phyloP scores from a whole-genome alignment of 805 yeast genomes.

The Kodamaea kaohsiungensis region DNA sequence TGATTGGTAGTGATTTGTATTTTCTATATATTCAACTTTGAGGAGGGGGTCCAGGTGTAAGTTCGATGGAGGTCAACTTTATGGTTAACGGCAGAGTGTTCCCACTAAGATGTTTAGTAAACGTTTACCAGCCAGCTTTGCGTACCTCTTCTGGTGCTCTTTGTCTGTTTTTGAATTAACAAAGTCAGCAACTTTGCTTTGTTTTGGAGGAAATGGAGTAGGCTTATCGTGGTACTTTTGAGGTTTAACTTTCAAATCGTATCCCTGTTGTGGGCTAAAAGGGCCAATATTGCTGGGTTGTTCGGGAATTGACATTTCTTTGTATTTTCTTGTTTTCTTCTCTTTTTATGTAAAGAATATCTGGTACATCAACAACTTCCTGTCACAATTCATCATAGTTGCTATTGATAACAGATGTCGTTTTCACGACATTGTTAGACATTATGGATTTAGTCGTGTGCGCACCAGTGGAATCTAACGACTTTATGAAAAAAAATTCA shows the following conservation, averaged over 20 bases:
- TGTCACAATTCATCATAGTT: background rate
- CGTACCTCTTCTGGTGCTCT: slow-evolving; percentile 35
- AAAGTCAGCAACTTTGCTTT: slow-evolving; percentile 28
- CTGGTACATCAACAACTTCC: background rate
- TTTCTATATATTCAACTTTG: background rate
- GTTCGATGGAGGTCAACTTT: background rate
- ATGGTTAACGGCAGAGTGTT: background rate
- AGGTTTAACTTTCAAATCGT: slow-evolving; percentile 29
- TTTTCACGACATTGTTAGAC: background rate
- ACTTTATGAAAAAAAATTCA: slow-evolving; percentile 4
- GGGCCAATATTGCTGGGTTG: slow-evolving; percentile 29
- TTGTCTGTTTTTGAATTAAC: slow-evolving; percentile 26
- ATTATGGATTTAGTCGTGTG: background rate
- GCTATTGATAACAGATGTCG: background rate
- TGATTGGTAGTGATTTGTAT: background rate
- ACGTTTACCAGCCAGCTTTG: slow-evolving; percentile 21
- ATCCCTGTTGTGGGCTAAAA: slow-evolving; percentile 33
- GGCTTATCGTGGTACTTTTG: slow-evolving; percentile 35
- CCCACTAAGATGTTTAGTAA: slow-evolving; percentile 9
- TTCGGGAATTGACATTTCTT: slow-evolving; percentile 26
- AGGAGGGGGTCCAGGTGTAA: background rate
- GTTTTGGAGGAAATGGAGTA: slow-evolving; percentile 28
- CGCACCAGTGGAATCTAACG: background rate
- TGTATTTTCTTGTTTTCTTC: background rate
- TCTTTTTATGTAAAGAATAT: background rate